phyloP scores from a whole-genome alignment of 768 basidiomycete genomes.

The Naganishia friedmannii region DNA sequence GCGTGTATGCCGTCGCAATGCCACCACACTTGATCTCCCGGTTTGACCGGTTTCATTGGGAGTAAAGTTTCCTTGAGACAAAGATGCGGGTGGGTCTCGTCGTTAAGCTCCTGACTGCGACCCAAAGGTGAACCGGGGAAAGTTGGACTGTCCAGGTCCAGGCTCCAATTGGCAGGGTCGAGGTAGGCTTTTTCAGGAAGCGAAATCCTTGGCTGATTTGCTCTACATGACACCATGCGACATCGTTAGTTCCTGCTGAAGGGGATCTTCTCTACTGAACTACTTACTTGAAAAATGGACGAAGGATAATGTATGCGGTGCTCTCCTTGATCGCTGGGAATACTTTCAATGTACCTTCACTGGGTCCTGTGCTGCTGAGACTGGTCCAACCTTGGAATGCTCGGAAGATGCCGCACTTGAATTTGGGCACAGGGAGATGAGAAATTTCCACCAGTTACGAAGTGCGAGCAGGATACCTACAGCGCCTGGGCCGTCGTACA shows the following conservation, averaged over 20 bases:
- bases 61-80: slow-evolving; percentile 35
- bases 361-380: slow-evolving; percentile 60
- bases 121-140: slow-evolving; percentile 35
- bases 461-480: background rate
- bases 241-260: slow-evolving; percentile 14
- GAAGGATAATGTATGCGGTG: slow-evolving; percentile 69
- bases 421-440: background rate
- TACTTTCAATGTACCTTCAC: slow-evolving; percentile 60
- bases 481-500: slow-evolving; percentile 58
- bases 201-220: background rate
- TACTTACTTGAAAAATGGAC: slow-evolving; percentile 64
- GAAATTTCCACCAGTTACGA: background rate
- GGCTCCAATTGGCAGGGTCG: slow-evolving; percentile 59
- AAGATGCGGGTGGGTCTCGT: slow-evolving; percentile 39
- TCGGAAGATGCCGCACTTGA: slow-evolving; percentile 50
- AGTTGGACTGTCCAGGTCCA: slow-evolving; percentile 56
- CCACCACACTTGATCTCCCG: slow-evolving; percentile 56
- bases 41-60: slow-evolving; percentile 36
- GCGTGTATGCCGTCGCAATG: slow-evolving; percentile 57
- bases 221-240: slow-evolving; percentile 28
- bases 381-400: slow-evolving; percentile 57
- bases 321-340: slow-evolving; percentile 67
- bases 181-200: slow-evolving; percentile 43
- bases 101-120: slow-evolving; percentile 36
- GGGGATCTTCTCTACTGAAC: background rate